These are phyloP conservation scores for Chytridium lagenaria DNA, from an alignment of 371 early-diverging fungal genomes.

Conservation along the genomic window DNA sequence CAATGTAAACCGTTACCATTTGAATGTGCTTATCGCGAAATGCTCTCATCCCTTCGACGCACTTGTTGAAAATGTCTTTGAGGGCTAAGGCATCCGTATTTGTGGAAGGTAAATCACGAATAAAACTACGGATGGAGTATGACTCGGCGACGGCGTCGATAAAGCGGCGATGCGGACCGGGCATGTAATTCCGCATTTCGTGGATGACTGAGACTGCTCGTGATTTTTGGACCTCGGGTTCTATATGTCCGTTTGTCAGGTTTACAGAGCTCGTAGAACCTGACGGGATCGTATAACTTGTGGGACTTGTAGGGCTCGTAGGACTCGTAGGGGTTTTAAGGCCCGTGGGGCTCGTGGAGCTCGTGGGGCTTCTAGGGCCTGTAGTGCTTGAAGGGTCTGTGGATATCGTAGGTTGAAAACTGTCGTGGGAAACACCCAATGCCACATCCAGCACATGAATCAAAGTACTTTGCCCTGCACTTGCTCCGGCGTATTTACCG, in stretches of 20 bases:
- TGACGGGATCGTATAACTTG: too few relatives aligned
- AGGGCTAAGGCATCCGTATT: slow-evolving; percentile 35
- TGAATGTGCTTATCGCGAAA: slow-evolving; percentile 93
- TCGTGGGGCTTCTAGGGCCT: background rate
- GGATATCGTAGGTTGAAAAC: too few relatives aligned
- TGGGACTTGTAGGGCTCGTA: background rate
- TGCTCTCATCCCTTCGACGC: slow-evolving; percentile 76
- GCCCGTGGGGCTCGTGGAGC: background rate
- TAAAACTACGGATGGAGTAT: slow-evolving; percentile 43
- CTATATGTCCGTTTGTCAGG: too few relatives aligned
- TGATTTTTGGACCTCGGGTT: too few relatives aligned
- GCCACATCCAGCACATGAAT: slow-evolving; percentile 93
- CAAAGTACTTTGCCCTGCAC: slow-evolving; percentile 93
- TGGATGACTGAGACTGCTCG: slow-evolving; percentile 64
- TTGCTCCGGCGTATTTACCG: slow-evolving; percentile 83
- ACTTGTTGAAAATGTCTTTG: slow-evolving; percentile 71
- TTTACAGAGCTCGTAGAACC: too few relatives aligned
- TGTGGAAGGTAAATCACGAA: slow-evolving; percentile 34
- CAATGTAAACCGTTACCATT: slow-evolving; percentile 90
- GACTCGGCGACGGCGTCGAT: slow-evolving; percentile 75
- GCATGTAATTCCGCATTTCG: slow-evolving; percentile 95
- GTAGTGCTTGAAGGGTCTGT: background rate
- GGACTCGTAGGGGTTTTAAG: background rate
- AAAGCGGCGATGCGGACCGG: slow-evolving; percentile 84
- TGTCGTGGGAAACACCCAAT: slow-evolving; percentile 85